Conservation (phyloP, 140 eudicot species). For the Ambrosia hybrid region DNA sequence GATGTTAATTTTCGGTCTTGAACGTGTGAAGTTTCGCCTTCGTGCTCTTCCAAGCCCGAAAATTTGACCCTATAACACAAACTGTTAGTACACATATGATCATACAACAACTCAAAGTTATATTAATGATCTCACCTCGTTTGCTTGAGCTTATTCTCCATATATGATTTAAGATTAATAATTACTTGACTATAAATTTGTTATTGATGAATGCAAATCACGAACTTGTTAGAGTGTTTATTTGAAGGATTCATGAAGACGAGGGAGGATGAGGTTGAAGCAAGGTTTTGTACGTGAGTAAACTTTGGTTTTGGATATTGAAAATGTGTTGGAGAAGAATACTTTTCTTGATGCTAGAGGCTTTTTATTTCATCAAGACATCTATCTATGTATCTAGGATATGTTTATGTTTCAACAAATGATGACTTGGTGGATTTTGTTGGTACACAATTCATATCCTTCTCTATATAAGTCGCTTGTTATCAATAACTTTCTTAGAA, state of each 20-base stretch:
- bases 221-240: constrained; percentile 20
- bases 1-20: constrained; percentile 44
- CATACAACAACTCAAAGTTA: not conserved
- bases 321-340: constrained; percentile 36
- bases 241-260: constrained; percentile 27
- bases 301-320: constrained; percentile 31
- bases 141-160: constrained; percentile 41
- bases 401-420: constrained; percentile 11
- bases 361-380: constrained; percentile 19
- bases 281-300: constrained; percentile 26
- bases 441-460: not conserved
- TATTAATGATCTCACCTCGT: constrained; percentile 33
- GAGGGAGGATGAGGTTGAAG: constrained; percentile 7
- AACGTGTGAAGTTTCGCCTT: constrained; percentile 42
- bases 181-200: not conserved
- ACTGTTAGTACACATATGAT: constrained; percentile 3
- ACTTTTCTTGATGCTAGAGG: constrained; percentile 35
- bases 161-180: constrained; percentile 27
- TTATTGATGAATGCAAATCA: constrained; percentile 13
- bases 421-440: constrained; percentile 1
- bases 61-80: constrained; percentile 48
- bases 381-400: constrained; percentile 17
- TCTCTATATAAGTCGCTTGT: no score
- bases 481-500: no score
- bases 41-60: constrained; percentile 40